These are phyloP conservation scores for Harringtonia lauricola DNA, from an alignment of 2,329 filamentous ascomycete species.

Conservation along the genomic window DNA sequence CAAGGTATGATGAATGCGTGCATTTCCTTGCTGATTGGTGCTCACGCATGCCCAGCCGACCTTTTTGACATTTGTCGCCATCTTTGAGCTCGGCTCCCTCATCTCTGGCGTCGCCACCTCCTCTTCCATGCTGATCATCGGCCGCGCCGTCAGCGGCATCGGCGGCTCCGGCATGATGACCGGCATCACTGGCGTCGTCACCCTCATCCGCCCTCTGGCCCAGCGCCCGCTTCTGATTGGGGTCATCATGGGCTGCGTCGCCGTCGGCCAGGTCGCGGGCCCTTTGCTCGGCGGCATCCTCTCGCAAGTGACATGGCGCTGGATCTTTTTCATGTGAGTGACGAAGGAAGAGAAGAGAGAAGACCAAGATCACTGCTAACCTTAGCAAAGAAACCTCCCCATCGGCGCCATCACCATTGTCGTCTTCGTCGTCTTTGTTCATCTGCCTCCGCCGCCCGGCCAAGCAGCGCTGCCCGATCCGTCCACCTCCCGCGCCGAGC, in stretches of 20 bases:
- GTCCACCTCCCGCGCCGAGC: conserved; percentile 14
- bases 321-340: conserved; percentile 39
- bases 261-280: conserved; percentile 36
- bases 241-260: conserved; percentile 43
- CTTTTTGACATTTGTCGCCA: conserved; percentile 26
- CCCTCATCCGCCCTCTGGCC: conserved; percentile 37
- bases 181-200: conserved; percentile 36
- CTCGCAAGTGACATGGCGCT: conserved; percentile 39
- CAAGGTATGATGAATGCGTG: conserved; percentile 18
- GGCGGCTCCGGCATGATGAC: conserved; percentile 40
- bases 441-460: conserved; percentile 7
- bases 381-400: conserved; percentile 35
- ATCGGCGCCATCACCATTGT: conserved; percentile 24
- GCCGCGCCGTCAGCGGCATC: conserved; percentile 39
- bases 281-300: conserved; percentile 40
- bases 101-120: conserved; percentile 31
- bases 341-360: too few species aligned
- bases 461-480: conserved; percentile 11
- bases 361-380: too few species aligned
- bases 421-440: conserved; percentile 19
- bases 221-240: conserved; percentile 44
- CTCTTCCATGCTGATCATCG: conserved; percentile 38
- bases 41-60: conserved; percentile 13
- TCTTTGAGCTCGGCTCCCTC: conserved; percentile 23
- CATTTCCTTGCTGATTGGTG: background rate